Conservation (phyloP, 139 green algal genomes). For the Volvox reticuliferus region DNA sequence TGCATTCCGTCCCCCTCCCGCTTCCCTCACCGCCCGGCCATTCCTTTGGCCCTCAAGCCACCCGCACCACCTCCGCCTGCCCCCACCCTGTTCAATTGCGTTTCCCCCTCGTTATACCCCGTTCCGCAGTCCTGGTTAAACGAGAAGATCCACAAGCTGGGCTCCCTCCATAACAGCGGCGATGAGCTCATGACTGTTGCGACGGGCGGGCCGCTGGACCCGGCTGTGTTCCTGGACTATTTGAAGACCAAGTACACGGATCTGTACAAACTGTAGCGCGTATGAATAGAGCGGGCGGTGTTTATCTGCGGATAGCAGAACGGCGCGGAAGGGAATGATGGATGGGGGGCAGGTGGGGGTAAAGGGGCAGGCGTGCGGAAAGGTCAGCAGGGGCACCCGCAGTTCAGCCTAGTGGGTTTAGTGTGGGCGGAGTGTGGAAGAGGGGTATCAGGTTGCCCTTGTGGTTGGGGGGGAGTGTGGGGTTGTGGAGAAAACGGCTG, state of each 20-base stretch:
- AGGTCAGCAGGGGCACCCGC: too few relatives aligned
- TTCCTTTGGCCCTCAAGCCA: not conserved
- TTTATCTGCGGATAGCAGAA: too few relatives aligned
- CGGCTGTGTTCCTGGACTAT: conserved; percentile 83
- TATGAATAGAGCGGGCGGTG: too few relatives aligned
- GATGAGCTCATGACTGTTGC: conserved; percentile 87
- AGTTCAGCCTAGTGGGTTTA: too few relatives aligned
- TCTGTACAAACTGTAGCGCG: conserved; percentile 72
- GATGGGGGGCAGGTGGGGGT: too few relatives aligned
- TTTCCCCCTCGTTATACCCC: not conserved
- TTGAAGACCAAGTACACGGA: conserved; percentile 85
- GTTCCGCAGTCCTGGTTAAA: conserved; percentile 79
- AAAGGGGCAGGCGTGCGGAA: too few relatives aligned
- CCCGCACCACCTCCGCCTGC: not conserved
- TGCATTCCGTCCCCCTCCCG: not conserved
- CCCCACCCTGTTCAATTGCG: not conserved
- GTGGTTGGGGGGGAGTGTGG: too few relatives aligned
- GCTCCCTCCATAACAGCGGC: conserved; percentile 77
- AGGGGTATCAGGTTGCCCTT: too few relatives aligned
- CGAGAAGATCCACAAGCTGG: conserved; percentile 84
- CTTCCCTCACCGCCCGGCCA: not conserved
- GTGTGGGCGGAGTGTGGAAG: too few relatives aligned
- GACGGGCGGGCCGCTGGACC: conserved; percentile 82
- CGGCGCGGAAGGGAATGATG: too few relatives aligned
- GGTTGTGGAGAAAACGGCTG: too few relatives aligned